phyloP scores from a whole-genome alignment of 2,329 filamentous ascomycete species.

The Aspergillus sp. region DNA sequence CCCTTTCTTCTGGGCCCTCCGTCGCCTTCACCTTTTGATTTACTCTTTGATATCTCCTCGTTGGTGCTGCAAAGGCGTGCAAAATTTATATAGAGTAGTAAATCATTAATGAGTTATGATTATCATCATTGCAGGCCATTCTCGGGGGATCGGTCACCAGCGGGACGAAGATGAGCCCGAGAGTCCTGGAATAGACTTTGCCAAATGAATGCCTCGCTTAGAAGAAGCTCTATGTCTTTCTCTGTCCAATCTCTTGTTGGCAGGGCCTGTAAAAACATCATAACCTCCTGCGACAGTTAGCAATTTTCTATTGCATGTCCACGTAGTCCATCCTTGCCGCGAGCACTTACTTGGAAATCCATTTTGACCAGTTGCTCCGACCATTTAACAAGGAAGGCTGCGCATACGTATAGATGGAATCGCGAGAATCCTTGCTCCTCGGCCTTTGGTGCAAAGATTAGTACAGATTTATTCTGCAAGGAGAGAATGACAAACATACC shows the following conservation, averaged over 20 bases:
- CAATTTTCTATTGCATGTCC: slow-evolving; percentile 2
- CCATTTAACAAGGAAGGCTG: slow-evolving; percentile 98
- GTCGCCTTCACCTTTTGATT: not conserved
- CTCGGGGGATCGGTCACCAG: slow-evolving; percentile 34
- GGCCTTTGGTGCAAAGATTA: slow-evolving; percentile 57
- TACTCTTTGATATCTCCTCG: not conserved
- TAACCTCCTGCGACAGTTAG: slow-evolving; percentile 72
- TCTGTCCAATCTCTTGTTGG: slow-evolving; percentile 95
- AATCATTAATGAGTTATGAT: slow-evolving; percentile 32
- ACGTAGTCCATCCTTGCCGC: not conserved
- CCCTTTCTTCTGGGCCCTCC: not conserved
- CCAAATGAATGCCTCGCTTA: slow-evolving; percentile 98
- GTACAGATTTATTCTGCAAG: slow-evolving; percentile 3
- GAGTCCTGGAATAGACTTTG: slow-evolving; percentile 95
- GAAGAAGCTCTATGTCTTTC: slow-evolving; percentile 92
- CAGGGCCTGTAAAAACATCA: slow-evolving; percentile 98
- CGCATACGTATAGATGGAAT: slow-evolving; percentile 97
- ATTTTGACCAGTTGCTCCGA: slow-evolving; percentile 91
- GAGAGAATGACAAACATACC: slow-evolving; percentile 51
- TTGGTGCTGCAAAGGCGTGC: not conserved
- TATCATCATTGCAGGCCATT: slow-evolving; percentile 36
- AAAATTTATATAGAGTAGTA: slow-evolving; percentile 12
- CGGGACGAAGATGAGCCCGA: slow-evolving; percentile 71
- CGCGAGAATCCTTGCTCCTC: slow-evolving; percentile 98
- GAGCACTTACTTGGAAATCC: slow-evolving; percentile 70